These are phyloP conservation scores for Venustampulla echinocandica DNA, from an alignment of 495 filamentous ascomycete genomes.

Conservation along the genomic window DNA sequence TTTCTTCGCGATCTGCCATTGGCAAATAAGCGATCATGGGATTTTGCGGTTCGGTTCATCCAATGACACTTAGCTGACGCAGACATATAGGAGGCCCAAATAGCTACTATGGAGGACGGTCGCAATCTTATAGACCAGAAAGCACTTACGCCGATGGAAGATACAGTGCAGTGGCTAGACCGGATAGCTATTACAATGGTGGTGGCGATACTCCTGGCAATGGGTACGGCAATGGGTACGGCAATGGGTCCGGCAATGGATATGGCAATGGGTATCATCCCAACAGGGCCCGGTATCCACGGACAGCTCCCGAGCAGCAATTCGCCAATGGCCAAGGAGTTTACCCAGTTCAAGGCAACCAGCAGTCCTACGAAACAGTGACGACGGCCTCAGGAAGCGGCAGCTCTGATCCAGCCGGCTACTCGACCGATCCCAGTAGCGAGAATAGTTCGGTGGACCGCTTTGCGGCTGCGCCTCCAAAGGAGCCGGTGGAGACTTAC, in stretches of 20 bases:
- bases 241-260: slow-evolving; percentile 23
- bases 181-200: slow-evolving; percentile 38
- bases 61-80: too few relatives aligned
- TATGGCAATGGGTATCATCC: slow-evolving; percentile 31
- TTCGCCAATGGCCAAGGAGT: slow-evolving; percentile 31
- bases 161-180: slow-evolving; percentile 33
- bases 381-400: slow-evolving; percentile 63
- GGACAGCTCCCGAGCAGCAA: slow-evolving; percentile 38
- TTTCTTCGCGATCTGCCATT: slow-evolving; percentile 7
- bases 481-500: slow-evolving; percentile 45
- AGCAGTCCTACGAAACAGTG: slow-evolving; percentile 64
- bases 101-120: slow-evolving; percentile 40
- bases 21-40: slow-evolving; percentile 1
- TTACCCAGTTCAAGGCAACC: slow-evolving; percentile 60
- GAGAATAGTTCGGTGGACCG: slow-evolving; percentile 85
- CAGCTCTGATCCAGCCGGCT: slow-evolving; percentile 64
- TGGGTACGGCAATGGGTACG: slow-evolving; percentile 34
- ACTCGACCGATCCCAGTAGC: slow-evolving; percentile 81
- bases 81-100: too few relatives aligned
- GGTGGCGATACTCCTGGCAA: slow-evolving; percentile 26
- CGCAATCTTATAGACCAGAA: slow-evolving; percentile 36
- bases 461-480: slow-evolving; percentile 48
- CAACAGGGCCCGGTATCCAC: slow-evolving; percentile 36
- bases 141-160: slow-evolving; percentile 37
- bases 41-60: background rate